A percentile compares a stretch with the other conserved stretches of the same genome.
Evolutionary conservation across 2,329 filamentous ascomycete genomes (phyloP).

Genomic region (Sporothrix dimorphospora): DNA sequence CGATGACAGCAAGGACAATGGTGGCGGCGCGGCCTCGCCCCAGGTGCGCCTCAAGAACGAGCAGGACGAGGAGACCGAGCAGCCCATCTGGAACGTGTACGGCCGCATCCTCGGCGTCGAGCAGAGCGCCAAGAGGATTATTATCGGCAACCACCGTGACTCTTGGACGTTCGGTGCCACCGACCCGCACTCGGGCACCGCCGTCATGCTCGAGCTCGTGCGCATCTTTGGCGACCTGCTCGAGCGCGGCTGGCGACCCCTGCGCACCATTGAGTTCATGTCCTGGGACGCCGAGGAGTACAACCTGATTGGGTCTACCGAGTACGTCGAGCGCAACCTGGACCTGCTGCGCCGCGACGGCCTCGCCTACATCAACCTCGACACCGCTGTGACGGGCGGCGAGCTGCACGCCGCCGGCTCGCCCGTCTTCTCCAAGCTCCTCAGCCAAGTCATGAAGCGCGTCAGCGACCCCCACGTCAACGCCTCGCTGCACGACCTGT

Average conservation of each 20-base stretch:
- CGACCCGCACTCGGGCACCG: constrained; percentile 85
- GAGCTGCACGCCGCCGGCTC: constrained; percentile 79
- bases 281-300: constrained; percentile 96
- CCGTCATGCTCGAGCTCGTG: constrained; percentile 86
- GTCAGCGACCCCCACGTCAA: constrained; percentile 74
- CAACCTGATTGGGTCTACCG: constrained; percentile 90
- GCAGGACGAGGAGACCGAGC: constrained; percentile 79
- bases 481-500: constrained; percentile 71
- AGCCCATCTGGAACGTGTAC: constrained; percentile 91
- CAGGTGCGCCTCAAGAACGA: constrained; percentile 81
- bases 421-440: constrained; percentile 73
- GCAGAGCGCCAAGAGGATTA: constrained; percentile 78
- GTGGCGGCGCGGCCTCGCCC: constrained; percentile 58
- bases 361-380: constrained; percentile 89
- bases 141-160: constrained; percentile 92
- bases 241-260: constrained; percentile 79
- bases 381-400: constrained; percentile 74
- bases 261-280: constrained; percentile 94
- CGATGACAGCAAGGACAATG: constrained; percentile 35
- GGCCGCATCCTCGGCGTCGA: constrained; percentile 84
- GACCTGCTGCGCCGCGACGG: constrained; percentile 72
- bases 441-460: constrained; percentile 73
- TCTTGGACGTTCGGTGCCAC: constrained; percentile 87
- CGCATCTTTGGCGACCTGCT: constrained; percentile 81
- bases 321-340: constrained; percentile 86